Conservation (phyloP, 345 rosid species). For the Turritis glabra region DNA sequence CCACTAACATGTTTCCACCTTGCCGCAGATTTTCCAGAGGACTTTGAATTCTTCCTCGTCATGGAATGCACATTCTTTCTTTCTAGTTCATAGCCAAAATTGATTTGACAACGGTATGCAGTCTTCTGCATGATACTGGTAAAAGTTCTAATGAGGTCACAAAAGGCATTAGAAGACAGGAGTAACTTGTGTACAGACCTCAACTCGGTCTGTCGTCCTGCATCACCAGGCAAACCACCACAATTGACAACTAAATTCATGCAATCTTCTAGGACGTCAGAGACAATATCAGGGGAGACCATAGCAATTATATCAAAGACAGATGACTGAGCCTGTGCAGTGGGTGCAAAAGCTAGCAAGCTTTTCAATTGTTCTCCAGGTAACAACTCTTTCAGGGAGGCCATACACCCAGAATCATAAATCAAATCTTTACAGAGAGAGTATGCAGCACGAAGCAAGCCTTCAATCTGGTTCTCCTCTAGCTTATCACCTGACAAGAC, state of each 20-base stretch:
- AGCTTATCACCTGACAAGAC: conserved; percentile 54
- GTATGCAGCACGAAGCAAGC: conserved; percentile 60
- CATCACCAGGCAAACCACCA: conserved; percentile 53
- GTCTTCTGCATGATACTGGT: conserved; percentile 59
- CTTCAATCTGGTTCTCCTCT: conserved; percentile 64
- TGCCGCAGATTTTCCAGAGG: conserved; percentile 48
- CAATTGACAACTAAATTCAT: conserved; percentile 55
- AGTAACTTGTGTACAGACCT: conserved; percentile 79
- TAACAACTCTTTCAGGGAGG: conserved; percentile 59
- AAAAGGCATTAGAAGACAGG: conserved; percentile 51
- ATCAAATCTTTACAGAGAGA: conserved; percentile 59
- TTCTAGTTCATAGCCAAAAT: conserved; percentile 65
- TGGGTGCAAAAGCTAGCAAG: conserved; percentile 63
- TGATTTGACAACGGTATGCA: conserved; percentile 74
- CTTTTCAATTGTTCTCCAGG: conserved; percentile 51
- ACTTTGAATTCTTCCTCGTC: conserved; percentile 60
- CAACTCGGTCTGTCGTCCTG: conserved; percentile 66
- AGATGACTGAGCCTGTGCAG: conserved; percentile 60
- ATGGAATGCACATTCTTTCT: conserved; percentile 43
- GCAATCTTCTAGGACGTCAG: conserved; percentile 64
- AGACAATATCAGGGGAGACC: conserved; percentile 51
- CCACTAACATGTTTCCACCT: conserved; percentile 63
- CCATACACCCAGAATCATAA: conserved; percentile 50
- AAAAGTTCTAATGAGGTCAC: conserved; percentile 61
- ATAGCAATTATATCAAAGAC: conserved; percentile 56